Conservation (phyloP, 495 filamentous ascomycete genomes). For the Xylaria nigripes region DNA sequence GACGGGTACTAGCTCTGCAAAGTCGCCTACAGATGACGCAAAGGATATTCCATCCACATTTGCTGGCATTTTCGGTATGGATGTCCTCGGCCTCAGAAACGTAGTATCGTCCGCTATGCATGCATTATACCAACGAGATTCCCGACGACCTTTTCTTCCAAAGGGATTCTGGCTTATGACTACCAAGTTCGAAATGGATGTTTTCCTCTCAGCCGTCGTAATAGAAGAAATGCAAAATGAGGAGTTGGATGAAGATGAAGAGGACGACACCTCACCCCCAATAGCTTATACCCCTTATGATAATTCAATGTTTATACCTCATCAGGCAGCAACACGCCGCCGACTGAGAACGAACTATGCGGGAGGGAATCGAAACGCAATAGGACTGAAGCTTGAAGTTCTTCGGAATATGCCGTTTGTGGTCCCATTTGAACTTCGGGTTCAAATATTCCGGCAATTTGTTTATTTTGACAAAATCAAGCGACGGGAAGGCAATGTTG, state of each 20-base stretch:
- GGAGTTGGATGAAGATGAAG: constrained; percentile 19
- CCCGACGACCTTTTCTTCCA: constrained; percentile 74
- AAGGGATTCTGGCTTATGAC: constrained; percentile 92
- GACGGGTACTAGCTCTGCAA: constrained; percentile 13
- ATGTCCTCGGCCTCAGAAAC: constrained; percentile 68
- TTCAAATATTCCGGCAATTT: constrained; percentile 92
- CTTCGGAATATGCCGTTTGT: constrained; percentile 95
- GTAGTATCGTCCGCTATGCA: constrained; percentile 73
- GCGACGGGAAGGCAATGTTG: constrained; percentile 64
- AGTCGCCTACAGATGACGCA: constrained; percentile 6
- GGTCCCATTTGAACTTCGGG: constrained; percentile 84
- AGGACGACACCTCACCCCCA: constrained; percentile 15
- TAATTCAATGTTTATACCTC: constrained; percentile 24
- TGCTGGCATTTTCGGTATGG: constrained; percentile 57
- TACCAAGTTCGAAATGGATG: constrained; percentile 79
- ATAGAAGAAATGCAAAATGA: constrained; percentile 72
- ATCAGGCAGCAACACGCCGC: constrained; percentile 37
- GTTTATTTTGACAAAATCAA: constrained; percentile 72
- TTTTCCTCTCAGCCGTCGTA: constrained; percentile 80
- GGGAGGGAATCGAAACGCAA: constrained; percentile 59
- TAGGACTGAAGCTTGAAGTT: constrained; percentile 81
- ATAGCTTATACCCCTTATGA: constrained; percentile 12
- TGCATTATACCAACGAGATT: constrained; percentile 92
- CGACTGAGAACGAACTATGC: constrained; percentile 54
- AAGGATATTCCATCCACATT: constrained; percentile 16